Evolutionary conservation across 2,329 filamentous ascomycete species (phyloP), one percentile per base, ranked within the genome.

Genomic region (Thelonectria blattea): DNA sequence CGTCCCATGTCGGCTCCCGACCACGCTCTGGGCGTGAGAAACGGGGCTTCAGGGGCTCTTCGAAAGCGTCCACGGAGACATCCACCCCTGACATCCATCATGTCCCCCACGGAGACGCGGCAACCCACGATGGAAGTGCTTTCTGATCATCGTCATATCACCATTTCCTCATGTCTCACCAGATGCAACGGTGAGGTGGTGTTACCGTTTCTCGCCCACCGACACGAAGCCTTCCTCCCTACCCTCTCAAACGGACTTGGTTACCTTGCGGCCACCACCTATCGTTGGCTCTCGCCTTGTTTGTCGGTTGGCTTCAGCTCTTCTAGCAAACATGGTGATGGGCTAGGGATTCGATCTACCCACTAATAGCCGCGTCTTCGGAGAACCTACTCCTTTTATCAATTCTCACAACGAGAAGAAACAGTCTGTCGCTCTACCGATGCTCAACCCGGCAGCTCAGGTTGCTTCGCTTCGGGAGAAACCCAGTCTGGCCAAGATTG

Each of bases 401-500:
- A 48, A 20, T 15, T 46, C 20, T 37, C 18, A 18, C 42, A 24
- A 24, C 20, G 2, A 41, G 12, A 42, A 12, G 34, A n/a, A n/a
- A 42, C 37, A 39, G 10, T 34, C 24, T 37, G 32, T n/a, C n/a
- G 24, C 43, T 54, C 34, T 43, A 37, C 37, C 37, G 27, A 20
- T 12, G 37, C 30, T 49, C 56, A 37, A 46, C 47, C 15, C 46
- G 30, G 32, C 39, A 43, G 52, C 34, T 50, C 43, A 20, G 37
- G 27, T 59, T 27, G 37, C 57, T 39, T 41, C 39, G 57, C 52
- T 15, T 50, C 52, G 51, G 46, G 18, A 52, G 45, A 10, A 42
- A 34, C 57, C 52, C 52, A 60, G 27, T 60, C 22, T 24, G 47
- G 57, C 10, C 47, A 60, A 60, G 57, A 60, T 60, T 60, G 52